Evolutionary conservation across 257 asterid genomes (phyloP).

Genomic region (Solanum pimpinellifolium): DNA sequence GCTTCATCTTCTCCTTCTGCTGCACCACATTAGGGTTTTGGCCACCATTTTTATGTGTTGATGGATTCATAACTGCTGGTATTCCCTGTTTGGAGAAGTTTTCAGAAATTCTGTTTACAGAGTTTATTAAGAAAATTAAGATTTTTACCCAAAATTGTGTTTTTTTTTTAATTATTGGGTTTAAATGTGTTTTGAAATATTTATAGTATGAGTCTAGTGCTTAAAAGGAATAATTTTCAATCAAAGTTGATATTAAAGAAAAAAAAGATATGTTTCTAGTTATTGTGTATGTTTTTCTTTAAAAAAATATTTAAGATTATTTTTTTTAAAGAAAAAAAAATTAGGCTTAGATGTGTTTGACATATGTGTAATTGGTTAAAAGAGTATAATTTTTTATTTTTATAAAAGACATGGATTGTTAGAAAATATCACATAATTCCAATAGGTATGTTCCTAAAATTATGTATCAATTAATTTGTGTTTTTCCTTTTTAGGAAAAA

Average conservation of each 20-base stretch:
- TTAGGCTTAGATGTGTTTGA: neutral
- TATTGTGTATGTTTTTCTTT: too few relatives aligned
- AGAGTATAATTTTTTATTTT: neutral
- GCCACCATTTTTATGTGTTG: neutral
- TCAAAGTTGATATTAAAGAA: too few relatives aligned
- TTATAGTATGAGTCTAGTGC: neutral
- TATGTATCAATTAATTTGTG: neutral
- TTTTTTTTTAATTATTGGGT: neutral
- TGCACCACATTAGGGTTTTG: neutral
- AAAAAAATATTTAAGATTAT: too few relatives aligned
- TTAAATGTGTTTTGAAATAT: neutral
- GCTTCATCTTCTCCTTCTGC: neutral
- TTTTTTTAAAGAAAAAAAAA: too few relatives aligned
- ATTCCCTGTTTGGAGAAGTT: neutral
- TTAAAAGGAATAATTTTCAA: neutral
- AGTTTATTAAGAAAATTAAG: neutral
- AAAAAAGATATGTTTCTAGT: too few relatives aligned
- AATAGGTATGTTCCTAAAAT: neutral
- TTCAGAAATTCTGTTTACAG: neutral
- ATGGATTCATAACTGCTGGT: neutral
- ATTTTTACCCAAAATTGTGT: too few relatives aligned
- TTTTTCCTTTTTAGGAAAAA: neutral
- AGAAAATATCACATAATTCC: neutral
- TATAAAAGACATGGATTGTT: neutral
- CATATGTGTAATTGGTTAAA: neutral